A percentile compares a stretch with the other conserved stretches of the same genome.
These are phyloP conservation scores for Dioscorea zingiberensis DNA, from an alignment of 106 monocot species.

Conservation along the genomic window DNA sequence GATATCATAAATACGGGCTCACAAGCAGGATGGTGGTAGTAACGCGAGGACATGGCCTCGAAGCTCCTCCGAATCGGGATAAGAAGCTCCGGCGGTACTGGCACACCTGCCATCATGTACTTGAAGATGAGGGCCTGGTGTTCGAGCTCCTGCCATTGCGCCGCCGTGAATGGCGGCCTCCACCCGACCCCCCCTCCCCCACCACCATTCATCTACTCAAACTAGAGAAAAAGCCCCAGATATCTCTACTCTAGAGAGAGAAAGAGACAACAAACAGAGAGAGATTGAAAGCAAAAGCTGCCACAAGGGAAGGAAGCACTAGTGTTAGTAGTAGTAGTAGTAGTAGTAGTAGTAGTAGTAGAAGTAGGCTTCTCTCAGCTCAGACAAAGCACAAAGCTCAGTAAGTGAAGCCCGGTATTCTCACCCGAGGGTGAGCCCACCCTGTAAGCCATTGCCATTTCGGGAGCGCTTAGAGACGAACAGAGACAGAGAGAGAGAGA, in stretches of 20 bases:
- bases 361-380: not conserved
- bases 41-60: conserved; percentile 35
- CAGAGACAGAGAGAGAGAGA: not conserved
- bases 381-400: not conserved
- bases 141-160: conserved; percentile 60
- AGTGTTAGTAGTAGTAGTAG: not conserved
- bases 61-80: conserved; percentile 30
- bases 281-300: not conserved
- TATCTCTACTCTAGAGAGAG: no score
- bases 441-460: not conserved
- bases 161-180: conserved; percentile 36
- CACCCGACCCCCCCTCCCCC: not conserved
- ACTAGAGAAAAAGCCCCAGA: not conserved
- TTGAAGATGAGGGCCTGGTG: conserved; percentile 52
- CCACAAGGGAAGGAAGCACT: not conserved
- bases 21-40: conserved; percentile 35
- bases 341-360: not conserved
- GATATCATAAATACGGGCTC: not conserved
- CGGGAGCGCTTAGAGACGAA: no score
- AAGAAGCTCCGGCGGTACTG: conserved; percentile 34
- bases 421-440: not conserved
- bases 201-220: conserved; percentile 21
- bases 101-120: conserved; percentile 35
- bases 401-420: not conserved
- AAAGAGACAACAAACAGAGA: not conserved